phyloP scores from a whole-genome alignment of 2,329 filamentous ascomycete genomes.

The Diplodia sapinea region DNA sequence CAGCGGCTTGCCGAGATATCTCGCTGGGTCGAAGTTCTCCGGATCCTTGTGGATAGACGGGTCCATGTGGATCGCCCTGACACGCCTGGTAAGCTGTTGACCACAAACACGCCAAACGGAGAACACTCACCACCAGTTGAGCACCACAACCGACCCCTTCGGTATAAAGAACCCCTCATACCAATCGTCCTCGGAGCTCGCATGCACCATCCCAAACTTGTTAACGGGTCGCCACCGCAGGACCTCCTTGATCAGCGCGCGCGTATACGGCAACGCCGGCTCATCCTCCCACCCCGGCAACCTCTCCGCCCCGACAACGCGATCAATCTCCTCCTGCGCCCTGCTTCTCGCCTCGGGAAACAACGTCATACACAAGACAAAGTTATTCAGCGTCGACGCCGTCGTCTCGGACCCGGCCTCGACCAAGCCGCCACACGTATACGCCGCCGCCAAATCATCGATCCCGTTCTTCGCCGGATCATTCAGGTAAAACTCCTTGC shows the following conservation, averaged over 20 bases:
- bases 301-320: slow-evolving; percentile 35
- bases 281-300: slow-evolving; percentile 38
- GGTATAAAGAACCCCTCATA: slow-evolving; percentile 57
- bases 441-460: slow-evolving; percentile 34
- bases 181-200: slow-evolving; percentile 52
- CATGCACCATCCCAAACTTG: slow-evolving; percentile 53
- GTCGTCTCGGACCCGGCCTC: slow-evolving; percentile 44
- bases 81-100: not conserved
- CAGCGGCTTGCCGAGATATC: slow-evolving; percentile 38
- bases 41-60: slow-evolving; percentile 38
- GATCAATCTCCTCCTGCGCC: slow-evolving; percentile 37
- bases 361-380: slow-evolving; percentile 34
- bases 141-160: slow-evolving; percentile 49
- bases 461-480: slow-evolving; percentile 43
- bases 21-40: slow-evolving; percentile 41
- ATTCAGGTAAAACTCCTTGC: slow-evolving; percentile 44
- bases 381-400: slow-evolving; percentile 33
- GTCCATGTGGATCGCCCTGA: slow-evolving; percentile 45
- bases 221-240: slow-evolving; percentile 44
- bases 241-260: slow-evolving; percentile 41
- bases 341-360: slow-evolving; percentile 32
- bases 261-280: slow-evolving; percentile 39
- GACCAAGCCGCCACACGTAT: slow-evolving; percentile 34
- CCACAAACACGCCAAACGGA: slow-evolving; percentile 30
- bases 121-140: slow-evolving; percentile 38